Percentiles rank a stretch among this genome's conserved stretches.
phyloP scores from a whole-genome alignment of 148 eudicot species.

The Oxyria digyna region DNA sequence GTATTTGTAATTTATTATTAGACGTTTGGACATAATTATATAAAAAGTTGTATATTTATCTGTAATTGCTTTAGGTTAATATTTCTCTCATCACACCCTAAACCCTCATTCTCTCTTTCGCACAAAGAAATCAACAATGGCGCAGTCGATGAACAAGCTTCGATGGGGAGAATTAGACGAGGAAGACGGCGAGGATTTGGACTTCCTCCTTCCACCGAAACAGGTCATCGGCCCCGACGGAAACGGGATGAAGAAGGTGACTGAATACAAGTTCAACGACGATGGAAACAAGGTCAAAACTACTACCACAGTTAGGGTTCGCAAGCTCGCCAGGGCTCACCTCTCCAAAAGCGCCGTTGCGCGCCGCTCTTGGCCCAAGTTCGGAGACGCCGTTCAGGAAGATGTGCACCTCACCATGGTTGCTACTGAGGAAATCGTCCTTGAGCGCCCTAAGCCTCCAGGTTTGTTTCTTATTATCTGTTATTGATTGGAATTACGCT shows the following conservation, averaged over 20 bases:
- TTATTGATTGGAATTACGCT: background rate
- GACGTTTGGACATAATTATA: too few species aligned
- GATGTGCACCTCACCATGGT: constrained; percentile 62
- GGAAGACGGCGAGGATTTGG: constrained; percentile 44
- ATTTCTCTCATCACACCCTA: background rate
- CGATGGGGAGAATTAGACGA: constrained; percentile 70
- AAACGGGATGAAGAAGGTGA: constrained; percentile 49
- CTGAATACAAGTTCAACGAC: constrained; percentile 60
- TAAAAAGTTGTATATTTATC: background rate
- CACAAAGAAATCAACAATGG: background rate
- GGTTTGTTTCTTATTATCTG: constrained; percentile 18
- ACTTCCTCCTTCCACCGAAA: constrained; percentile 48
- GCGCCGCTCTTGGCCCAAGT: constrained; percentile 64
- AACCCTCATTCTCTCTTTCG: background rate
- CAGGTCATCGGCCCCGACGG: constrained; percentile 63
- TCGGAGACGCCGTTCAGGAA: constrained; percentile 67
- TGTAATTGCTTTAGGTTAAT: background rate
- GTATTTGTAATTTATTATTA: too few species aligned
- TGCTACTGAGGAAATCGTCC: constrained; percentile 68
- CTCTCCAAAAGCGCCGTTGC: constrained; percentile 66
- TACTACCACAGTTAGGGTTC: constrained; percentile 51
- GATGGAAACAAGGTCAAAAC: constrained; percentile 62
- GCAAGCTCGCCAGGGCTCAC: constrained; percentile 54
- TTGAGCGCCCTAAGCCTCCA: constrained; percentile 53
- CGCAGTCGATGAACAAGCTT: constrained; percentile 19